Base-by-base conservation (phyloP, 2,329 filamentous ascomycete species). In the Diplodia sapinea region DNA sequence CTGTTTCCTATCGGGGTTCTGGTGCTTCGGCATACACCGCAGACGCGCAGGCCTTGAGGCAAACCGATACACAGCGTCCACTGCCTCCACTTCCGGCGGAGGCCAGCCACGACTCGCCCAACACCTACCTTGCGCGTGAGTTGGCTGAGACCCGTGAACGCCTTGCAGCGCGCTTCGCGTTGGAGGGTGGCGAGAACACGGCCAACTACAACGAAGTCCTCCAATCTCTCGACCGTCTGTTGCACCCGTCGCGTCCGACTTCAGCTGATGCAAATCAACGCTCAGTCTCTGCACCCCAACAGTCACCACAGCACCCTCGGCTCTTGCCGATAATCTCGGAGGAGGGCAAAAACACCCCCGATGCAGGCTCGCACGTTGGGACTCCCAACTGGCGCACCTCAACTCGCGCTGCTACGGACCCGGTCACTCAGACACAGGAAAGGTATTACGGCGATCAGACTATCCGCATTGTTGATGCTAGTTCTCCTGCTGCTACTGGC, bases 131-230 rank as follows among this genome's bases (percentile, higher is more conserved):
- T 50, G 80, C 84, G 49, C 82, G 82, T 63, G 86, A 87, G 67
- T 76, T 89, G 40, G 82, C 82, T 8, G 86, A 89, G 73, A 87
- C 85, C 11, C 83, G 87, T 23, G 82, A 84, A 43, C 85, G 85
- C 70, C 81, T 89, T 36, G 82, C 86, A 40, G 82, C 83, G 65
- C 82, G 84, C 63, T 81, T 82, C 26, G 81, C 78, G 29, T 76
- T 78, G 57, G 82, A 82, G 73, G 72, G 82, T 73, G 72, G 80
- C 72, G 71, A 82, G 72, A 75, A 79, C 77, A 77, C 84, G 69
- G 79, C 80, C 4, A 84, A 87, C 68, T 81, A 89, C 51, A 82
- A 86, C 38, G 84, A 87, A 56, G 84, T 91, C 20, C 33, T 66
- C 15, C 54, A 56, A 17, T 66, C 64, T 33, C 64, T 66, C 43